Evolutionary conservation across 768 basidiomycete genomes (phyloP).

Genomic region (Suillus ampliporus): DNA sequence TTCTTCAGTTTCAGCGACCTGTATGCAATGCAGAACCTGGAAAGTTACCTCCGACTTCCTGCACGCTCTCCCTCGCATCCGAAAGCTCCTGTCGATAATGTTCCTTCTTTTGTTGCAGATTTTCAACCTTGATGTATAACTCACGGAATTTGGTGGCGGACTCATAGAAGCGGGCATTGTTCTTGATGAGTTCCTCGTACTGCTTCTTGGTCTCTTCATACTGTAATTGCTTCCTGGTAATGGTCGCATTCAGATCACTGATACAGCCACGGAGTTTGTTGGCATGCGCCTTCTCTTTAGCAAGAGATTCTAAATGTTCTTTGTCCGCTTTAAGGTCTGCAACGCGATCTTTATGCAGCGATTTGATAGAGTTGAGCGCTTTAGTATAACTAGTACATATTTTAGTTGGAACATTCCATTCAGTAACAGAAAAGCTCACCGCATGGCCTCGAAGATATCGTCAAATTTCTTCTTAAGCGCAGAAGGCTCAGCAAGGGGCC

Average conservation of each 20-base stretch:
- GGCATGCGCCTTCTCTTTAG: conserved; percentile 82
- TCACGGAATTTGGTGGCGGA: conserved; percentile 86
- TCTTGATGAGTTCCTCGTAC: conserved; percentile 66
- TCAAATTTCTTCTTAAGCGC: conserved; percentile 98
- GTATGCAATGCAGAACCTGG: not conserved
- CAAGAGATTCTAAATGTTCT: conserved; percentile 78
- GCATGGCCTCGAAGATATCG: conserved; percentile 98
- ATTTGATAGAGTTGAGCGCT: conserved; percentile 91
- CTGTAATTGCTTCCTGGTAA: conserved; percentile 74
- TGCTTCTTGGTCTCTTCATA: conserved; percentile 72
- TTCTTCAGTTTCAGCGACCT: not conserved
- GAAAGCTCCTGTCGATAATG: conserved; percentile 65
- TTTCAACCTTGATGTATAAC: conserved; percentile 73
- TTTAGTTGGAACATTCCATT: not conserved
- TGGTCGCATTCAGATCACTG: conserved; percentile 59
- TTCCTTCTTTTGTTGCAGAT: conserved; percentile 64
- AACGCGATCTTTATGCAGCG: conserved; percentile 86
- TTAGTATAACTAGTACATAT: conserved; percentile 81
- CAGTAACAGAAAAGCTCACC: conserved; percentile 48
- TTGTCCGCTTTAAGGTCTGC: conserved; percentile 93
- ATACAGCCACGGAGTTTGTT: conserved; percentile 80
- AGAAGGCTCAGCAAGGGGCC: conserved; percentile 93
- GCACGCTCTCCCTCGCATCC: conserved; percentile 65
- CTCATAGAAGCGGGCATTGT: conserved; percentile 84
- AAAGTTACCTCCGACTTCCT: conserved; percentile 64